Evolutionary conservation across 2,329 filamentous ascomycete genomes (phyloP).

Genomic region (Ciborinia camelliae): DNA sequence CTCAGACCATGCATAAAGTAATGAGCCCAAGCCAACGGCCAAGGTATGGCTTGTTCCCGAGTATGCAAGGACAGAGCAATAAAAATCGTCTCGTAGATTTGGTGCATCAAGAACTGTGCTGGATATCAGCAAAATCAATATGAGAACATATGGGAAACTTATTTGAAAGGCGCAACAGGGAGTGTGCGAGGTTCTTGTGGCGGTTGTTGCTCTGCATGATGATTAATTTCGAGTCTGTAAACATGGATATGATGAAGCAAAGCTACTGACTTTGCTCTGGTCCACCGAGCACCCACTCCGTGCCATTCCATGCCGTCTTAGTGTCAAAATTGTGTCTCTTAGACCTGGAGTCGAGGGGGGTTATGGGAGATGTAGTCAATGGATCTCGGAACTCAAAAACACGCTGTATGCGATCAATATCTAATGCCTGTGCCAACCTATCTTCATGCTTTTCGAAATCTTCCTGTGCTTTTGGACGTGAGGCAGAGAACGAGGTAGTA

Average conservation of each 20-base stretch:
- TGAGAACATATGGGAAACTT: constrained; percentile 37
- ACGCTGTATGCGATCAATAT: constrained; percentile 67
- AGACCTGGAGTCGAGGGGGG: constrained; percentile 31
- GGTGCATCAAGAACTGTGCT: constrained; percentile 80
- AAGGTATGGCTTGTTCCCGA: constrained; percentile 70
- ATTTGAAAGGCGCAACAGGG: constrained; percentile 75
- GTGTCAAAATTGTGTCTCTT: background rate
- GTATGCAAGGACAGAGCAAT: constrained; percentile 88
- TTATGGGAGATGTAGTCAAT: constrained; percentile 30
- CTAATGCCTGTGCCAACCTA: constrained; percentile 74
- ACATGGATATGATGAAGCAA: background rate
- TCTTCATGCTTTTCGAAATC: constrained; percentile 67
- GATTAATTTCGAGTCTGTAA: constrained; percentile 19
- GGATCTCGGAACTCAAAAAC: constrained; percentile 55
- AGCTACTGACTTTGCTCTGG: constrained; percentile 27
- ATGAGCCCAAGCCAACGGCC: constrained; percentile 75
- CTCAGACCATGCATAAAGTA: constrained; percentile 90
- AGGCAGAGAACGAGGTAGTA: constrained; percentile 48
- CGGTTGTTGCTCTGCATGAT: constrained; percentile 29
- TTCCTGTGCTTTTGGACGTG: constrained; percentile 48
- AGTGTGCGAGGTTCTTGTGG: constrained; percentile 46
- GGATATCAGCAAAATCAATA: constrained; percentile 36
- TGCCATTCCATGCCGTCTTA: constrained; percentile 39
- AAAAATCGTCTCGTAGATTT: constrained; percentile 88
- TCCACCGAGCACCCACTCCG: constrained; percentile 32